Base-by-base conservation (phyloP, 805 yeast genomes). In the Babjeviella inositovora region DNA sequence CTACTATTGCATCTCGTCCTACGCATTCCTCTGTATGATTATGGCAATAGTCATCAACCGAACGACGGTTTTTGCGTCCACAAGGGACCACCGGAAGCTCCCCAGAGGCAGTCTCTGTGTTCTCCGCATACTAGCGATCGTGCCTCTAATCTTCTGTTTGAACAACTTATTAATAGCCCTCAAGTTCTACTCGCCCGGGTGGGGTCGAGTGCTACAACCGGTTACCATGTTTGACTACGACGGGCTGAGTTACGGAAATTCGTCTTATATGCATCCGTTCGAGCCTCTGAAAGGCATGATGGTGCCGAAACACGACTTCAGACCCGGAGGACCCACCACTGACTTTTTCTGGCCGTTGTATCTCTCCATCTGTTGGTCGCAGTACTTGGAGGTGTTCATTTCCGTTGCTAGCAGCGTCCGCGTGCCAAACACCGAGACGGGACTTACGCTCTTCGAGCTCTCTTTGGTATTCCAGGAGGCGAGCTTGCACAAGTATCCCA, bases 381-480 rank as follows among this genome's bases (percentile, higher is more conserved):
- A 70, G 37, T 69, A 71, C 24, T 42, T 69, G 9, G 87, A 79
- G 43, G 68, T 81, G 1, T 70, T 75, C 34, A 51, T 69, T 7
- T 54, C 75, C 3, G 66, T 63, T 14, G 54, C 69, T 6, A 56
- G 60, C 26, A 79, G 77, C 7, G 31, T 30, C 18, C 51, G 51
- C 20, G 43, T 49, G 13, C 76, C 81, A 6, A 54, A 59, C 26
- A 59, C 66, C 11, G 85, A 74, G 26, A 62, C 72, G 9, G 81
- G 81, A 1, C 50, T 76, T 31, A 71, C 90, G 1, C 46, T 77
- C 17, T 75, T 77, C 44, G 90, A 79, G 41, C 74, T 70, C 35
- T 73, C 87, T 4, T 41, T 75, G 9, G 79, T 81, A 8, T 74
- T 74, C 38, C 85, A 76, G 35, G 90, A 77, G 34, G 70, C 62